Evolutionary conservation across 164 flowering plant species (phyloP), one percentile per base, ranked within the genome.

Genomic region (Kalanchoe fedtschenkoi): DNA sequence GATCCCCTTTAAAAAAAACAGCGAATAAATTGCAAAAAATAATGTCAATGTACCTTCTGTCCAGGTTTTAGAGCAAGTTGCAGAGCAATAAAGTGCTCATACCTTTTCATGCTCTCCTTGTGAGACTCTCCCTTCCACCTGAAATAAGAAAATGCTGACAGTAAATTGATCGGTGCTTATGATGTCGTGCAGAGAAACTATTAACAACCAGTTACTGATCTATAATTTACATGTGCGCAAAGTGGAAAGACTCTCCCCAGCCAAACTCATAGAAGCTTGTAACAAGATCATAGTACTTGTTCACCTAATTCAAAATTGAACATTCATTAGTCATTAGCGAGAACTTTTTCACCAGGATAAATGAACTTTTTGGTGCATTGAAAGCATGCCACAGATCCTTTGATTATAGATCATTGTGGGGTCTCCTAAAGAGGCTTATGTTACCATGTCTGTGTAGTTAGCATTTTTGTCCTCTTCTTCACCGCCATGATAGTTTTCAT

Each of bases 231-330:
- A 97, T 86, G 64, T 71, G 81, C 16, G 96, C 97, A 82, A 93
- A 93, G 71, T 93, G 98, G 73, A 93, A 90, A 64, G 92, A 90
- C 65, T 93, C 97, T 62, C 98, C 97, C 98, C 98, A 93, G 51
- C 98, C 98, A 82, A 73, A 93, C 76, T 93, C 98, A 71, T 88
- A 93, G 72, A 93, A 93, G 79, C 98, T 93, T 37, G 98, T 93
- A n/a, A 69, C 85, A 68, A 93, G 96, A 73, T 93, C 98, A 78
- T 93, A 93, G 70, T 93, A 93, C 65, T 90, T 93, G 70, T 88
- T 90, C 11, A 90, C 98, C 97, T 93, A 83, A 71, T 68, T n/a
- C n/a, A n/a, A n/a, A n/a, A n/a, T n/a, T n/a, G n/a, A n/a, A n/a
- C n/a, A n/a, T n/a, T n/a, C n/a, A n/a, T n/a, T n/a, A n/a, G n/a